Base-by-base conservation (phyloP, 345 rosid genomes). In the Citrus australasica region DNA sequence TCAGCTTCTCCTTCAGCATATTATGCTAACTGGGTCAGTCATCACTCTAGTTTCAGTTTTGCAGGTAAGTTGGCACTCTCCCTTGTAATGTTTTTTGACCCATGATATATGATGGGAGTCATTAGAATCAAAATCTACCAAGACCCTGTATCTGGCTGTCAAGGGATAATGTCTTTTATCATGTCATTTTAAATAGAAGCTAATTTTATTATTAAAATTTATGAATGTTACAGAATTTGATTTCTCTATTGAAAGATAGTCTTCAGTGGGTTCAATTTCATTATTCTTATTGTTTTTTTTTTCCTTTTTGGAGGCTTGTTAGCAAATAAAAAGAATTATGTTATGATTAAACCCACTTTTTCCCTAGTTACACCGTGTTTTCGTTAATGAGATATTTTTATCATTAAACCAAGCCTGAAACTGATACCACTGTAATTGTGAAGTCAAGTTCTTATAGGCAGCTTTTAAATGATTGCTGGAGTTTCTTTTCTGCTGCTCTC, bases 1-100 rank as follows among this genome's bases (percentile, higher is more conserved):
- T 90, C 92, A 27, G 91, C 93, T 10, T 90, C 93, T 76, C 85
- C 91, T 67, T 83, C 91, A 10, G 92, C 94, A n/a, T 92, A 92
- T 86, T 90, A 91, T 76, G 91, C 94, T 40, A 84, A 90, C 85
- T 58, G 93, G 92, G 73, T 82, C 90, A 78, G 60, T 89, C 25
- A 88, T 90, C 77, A 90, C 97, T 0, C 83, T 90, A 79, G 91
- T 90, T 73, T 92, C 94, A 9, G 87, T 89, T 58, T 68, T 90
- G 85, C 97, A 89, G 88, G 94, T 86, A 72, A 63, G 37, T 25
- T 48, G 27, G n/a, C 40, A 79, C 67, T 78, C 46, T 11, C 65
- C 46, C 56, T 72, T 48, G 40, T 19, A 53, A 24, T 73, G 32
- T 42, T 68, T 21, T 24, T 24, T 68, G 17, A 68, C 22, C 72